phyloP scores from a whole-genome alignment of 2,329 filamentous ascomycete genomes.

The Colletotrichum kahawae region DNA sequence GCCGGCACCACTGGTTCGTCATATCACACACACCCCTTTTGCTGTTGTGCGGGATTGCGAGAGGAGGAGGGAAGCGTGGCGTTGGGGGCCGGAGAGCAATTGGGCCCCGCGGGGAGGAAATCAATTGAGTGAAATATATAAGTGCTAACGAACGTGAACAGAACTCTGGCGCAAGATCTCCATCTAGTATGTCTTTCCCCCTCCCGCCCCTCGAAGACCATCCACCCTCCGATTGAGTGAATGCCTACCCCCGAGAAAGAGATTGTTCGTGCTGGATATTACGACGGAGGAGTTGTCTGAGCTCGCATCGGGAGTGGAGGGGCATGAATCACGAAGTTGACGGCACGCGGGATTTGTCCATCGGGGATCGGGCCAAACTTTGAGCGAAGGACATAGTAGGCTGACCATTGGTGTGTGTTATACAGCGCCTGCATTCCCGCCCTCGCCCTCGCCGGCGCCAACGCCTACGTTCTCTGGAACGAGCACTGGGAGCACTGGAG shows the following conservation, averaged over 20 bases:
- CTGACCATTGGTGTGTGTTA: not conserved
- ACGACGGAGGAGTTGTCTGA: not conserved
- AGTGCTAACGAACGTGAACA: slow-evolving; percentile 40
- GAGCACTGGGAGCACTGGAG: slow-evolving; percentile 97
- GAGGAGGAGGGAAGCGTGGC: too few relatives aligned
- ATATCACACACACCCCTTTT: not conserved
- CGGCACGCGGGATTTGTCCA: not conserved
- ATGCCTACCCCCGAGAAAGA: not conserved
- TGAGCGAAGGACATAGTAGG: not conserved
- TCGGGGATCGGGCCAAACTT: not conserved
- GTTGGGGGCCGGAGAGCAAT: not conserved
- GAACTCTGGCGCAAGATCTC: slow-evolving; percentile 96
- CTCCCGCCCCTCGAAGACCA: not conserved
- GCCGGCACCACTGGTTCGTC: slow-evolving; percentile 79
- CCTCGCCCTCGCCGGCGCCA: slow-evolving; percentile 74
- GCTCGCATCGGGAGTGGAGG: not conserved
- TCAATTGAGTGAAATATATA: not conserved
- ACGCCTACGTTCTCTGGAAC: slow-evolving; percentile 90
- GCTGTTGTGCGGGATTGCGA: not conserved
- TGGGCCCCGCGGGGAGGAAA: not conserved
- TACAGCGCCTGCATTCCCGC: slow-evolving; percentile 77
- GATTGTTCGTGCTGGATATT: not conserved
- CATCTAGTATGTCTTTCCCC: slow-evolving; percentile 76
- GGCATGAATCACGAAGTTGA: not conserved
- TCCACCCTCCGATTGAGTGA: not conserved